These are phyloP conservation scores for Spergularia azorica DNA, from an alignment of 179 eudicot species.

Conservation along the genomic window DNA sequence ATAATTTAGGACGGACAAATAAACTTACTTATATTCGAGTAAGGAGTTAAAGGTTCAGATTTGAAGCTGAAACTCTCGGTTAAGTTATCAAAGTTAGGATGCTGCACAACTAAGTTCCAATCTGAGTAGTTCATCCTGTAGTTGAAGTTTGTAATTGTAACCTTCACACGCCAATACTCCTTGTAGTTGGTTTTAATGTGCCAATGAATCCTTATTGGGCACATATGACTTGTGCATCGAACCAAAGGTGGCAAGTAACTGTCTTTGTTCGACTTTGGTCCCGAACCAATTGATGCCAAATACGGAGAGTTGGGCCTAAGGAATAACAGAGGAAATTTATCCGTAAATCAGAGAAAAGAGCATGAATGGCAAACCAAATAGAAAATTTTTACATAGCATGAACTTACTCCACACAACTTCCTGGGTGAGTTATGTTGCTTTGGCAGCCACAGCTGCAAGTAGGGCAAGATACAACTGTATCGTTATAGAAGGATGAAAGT, in stretches of 20 bases:
- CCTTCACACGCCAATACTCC: conserved; percentile 29
- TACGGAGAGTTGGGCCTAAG: conserved; percentile 14
- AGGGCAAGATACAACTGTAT: conserved; percentile 24
- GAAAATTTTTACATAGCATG: neutral
- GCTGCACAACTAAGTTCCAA: conserved; percentile 33
- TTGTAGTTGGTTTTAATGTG: conserved; percentile 21
- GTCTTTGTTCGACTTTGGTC: conserved; percentile 14
- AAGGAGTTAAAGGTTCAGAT: conserved; percentile 23
- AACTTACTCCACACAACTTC: conserved; percentile 26
- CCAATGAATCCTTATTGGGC: conserved; percentile 23
- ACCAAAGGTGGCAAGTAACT: conserved; percentile 20
- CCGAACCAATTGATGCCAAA: conserved; percentile 17
- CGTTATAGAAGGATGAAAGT: conserved; percentile 20
- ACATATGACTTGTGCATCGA: conserved; percentile 33
- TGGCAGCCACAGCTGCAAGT: conserved; percentile 31
- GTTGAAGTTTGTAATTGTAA: conserved; percentile 33
- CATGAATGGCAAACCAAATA: neutral
- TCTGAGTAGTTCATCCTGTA: conserved; percentile 31
- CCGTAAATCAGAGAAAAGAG: neutral
- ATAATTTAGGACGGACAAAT: neutral
- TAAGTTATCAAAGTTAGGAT: conserved; percentile 31
- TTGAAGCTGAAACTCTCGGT: conserved; percentile 30
- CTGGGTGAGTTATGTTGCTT: conserved; percentile 17
- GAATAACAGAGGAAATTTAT: neutral
- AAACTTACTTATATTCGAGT: conserved; percentile 19